Conservation (phyloP, 345 rosid species). For the Eucalyptus erythrocorys region DNA sequence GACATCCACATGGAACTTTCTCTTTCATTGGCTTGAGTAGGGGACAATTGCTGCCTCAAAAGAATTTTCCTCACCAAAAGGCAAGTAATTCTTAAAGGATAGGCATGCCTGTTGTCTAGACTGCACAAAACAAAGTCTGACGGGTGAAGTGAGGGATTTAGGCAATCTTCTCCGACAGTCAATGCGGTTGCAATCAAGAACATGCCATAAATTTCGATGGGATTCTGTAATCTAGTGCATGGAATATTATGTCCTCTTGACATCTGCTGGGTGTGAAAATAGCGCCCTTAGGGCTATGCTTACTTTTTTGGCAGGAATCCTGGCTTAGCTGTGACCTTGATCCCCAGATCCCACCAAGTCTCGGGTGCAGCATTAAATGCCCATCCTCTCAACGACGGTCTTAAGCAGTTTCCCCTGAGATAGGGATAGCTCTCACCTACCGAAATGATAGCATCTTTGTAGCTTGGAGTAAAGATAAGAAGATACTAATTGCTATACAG, state of each 20-base stretch:
- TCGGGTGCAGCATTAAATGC: conserved; percentile 46
- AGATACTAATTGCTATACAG: conserved; percentile 40
- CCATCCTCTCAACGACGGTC: conserved; percentile 23
- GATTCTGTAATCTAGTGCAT: conserved; percentile 73
- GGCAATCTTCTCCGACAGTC: conserved; percentile 26
- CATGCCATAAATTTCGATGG: conserved; percentile 61
- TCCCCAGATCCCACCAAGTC: conserved; percentile 55
- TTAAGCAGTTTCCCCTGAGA: conserved; percentile 48
- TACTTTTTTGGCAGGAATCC: conserved; percentile 49
- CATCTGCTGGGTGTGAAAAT: conserved; percentile 48
- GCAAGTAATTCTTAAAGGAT: conserved; percentile 36
- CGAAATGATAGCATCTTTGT: conserved; percentile 54
- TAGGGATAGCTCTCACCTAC: conserved; percentile 67
- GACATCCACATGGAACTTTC: neutral
- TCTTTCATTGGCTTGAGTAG: conserved; percentile 1
- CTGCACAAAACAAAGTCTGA: conserved; percentile 51
- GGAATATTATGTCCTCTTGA: conserved; percentile 38
- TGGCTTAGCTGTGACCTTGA: conserved; percentile 73
- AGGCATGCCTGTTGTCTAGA: conserved; percentile 26
- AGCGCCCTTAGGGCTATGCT: conserved; percentile 45
- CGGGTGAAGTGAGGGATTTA: conserved; percentile 38
- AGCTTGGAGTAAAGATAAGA: conserved; percentile 48
- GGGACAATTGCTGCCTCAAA: conserved; percentile 26
- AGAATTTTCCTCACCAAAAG: conserved; percentile 49
- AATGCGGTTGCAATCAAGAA: conserved; percentile 40